A percentile compares a stretch with the other conserved stretches of the same genome.
These are phyloP conservation scores for Trichoderma semiorbis DNA, from an alignment of 2,329 filamentous ascomycete species.

Conservation along the genomic window DNA sequence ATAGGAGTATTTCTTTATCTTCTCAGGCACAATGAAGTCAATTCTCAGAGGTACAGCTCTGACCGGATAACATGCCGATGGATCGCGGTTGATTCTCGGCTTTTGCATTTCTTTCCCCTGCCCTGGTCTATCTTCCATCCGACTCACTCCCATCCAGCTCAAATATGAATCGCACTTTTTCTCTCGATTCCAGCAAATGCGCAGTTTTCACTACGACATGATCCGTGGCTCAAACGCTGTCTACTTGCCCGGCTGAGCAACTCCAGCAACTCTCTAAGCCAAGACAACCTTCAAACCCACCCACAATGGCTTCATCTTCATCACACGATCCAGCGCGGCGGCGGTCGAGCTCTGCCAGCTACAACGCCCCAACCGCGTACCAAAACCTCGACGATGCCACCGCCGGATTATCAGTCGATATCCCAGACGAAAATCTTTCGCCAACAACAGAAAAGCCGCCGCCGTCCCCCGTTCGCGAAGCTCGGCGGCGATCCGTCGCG, in stretches of 20 bases:
- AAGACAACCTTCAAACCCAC: not conserved
- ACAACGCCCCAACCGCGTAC: constrained; percentile 33
- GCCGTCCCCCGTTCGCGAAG: not conserved
- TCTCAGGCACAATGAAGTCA: not conserved
- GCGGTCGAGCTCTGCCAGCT: constrained; percentile 16
- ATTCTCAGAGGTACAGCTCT: not conserved
- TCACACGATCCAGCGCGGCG: constrained; percentile 6
- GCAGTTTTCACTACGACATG: not conserved
- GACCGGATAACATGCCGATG: not conserved
- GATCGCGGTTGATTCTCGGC: constrained; percentile 8
- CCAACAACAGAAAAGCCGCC: not conserved
- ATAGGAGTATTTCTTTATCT: not conserved
- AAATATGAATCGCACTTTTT: not conserved
- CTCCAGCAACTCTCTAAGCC: not conserved
- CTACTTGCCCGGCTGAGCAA: not conserved
- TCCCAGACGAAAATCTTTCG: not conserved
- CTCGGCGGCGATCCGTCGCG: not conserved
- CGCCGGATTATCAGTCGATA: constrained; percentile 24
- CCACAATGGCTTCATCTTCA: not conserved
- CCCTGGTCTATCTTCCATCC: not conserved
- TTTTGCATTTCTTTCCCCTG: not conserved
- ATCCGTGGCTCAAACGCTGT: not conserved
- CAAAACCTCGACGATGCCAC: constrained; percentile 42
- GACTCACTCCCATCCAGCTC: not conserved
- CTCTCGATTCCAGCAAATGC: not conserved